Conservation (phyloP, 805 yeast genomes). For the Hanseniaspora valbyensis region DNA sequence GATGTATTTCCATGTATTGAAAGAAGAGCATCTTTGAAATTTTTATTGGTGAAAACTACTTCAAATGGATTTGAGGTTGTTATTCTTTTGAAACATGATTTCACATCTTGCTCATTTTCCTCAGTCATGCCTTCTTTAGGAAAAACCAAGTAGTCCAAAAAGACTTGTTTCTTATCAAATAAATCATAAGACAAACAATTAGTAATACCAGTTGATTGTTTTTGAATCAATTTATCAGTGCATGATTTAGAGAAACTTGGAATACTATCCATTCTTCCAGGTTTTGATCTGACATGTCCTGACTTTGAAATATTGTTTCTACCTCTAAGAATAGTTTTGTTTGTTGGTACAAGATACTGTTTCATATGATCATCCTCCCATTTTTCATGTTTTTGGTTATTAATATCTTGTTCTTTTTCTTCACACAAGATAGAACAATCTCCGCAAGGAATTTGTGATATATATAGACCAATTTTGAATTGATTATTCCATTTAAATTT, state of each 20-base stretch:
- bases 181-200: not conserved
- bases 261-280: conserved; percentile 75
- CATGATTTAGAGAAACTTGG: conserved; percentile 72
- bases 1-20: conserved; percentile 17
- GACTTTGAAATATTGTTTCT: conserved; percentile 42
- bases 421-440: conserved; percentile 57
- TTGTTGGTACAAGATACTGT: conserved; percentile 25
- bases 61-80: conserved; percentile 11
- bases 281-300: conserved; percentile 80
- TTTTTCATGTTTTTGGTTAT: not conserved
- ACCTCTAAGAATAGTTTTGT: conserved; percentile 42
- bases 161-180: not conserved
- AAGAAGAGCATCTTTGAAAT: conserved; percentile 21
- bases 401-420: conserved; percentile 16
- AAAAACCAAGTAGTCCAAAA: not conserved
- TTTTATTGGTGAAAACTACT: conserved; percentile 16
- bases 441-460: conserved; percentile 83
- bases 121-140: not conserved
- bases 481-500: conserved; percentile 22
- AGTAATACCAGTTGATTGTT: conserved; percentile 45
- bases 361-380: conserved; percentile 20
- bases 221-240: conserved; percentile 65
- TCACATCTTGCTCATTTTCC: not conserved
- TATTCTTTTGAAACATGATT: not conserved
- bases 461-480: conserved; percentile 44